These are phyloP conservation scores for Diaporthe humulicola DNA, from an alignment of 2,329 filamentous ascomycete genomes.

Conservation along the genomic window DNA sequence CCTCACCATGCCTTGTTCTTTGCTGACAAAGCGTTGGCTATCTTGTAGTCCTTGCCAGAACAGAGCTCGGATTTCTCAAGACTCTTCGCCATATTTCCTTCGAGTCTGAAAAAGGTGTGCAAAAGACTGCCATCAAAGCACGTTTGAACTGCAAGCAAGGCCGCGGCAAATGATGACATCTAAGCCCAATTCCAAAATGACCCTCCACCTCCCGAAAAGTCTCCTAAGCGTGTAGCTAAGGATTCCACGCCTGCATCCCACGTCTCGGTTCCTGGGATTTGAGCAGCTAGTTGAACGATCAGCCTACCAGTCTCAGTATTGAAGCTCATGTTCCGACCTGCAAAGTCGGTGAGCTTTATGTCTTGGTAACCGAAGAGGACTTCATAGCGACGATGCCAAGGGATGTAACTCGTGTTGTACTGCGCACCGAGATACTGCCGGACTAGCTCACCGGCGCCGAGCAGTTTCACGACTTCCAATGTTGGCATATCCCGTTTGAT, in stretches of 20 bases:
- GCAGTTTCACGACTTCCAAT: background rate
- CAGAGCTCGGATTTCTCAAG: background rate
- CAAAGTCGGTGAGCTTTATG: background rate
- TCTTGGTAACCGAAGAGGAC: rapidly evolving
- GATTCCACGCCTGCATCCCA: no score
- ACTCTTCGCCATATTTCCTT: background rate
- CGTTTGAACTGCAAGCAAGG: background rate
- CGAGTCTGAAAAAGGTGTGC: background rate
- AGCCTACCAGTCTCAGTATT: background rate
- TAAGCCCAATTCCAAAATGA: background rate
- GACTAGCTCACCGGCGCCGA: background rate
- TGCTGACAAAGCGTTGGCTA: background rate
- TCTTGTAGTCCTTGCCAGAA: background rate
- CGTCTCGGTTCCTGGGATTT: background rate
- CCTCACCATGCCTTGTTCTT: background rate
- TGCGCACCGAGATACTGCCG: background rate
- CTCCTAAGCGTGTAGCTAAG: background rate
- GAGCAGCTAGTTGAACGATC: background rate
- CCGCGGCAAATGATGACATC: no score
- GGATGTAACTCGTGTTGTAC: background rate
- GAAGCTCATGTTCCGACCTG: background rate
- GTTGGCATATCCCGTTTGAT: background rate
- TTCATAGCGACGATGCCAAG: background rate
- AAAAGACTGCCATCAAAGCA: background rate
- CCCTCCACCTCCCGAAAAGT: background rate